Evolutionary conservation across 805 yeast genomes (phyloP), one percentile per base, ranked within the genome.

Genomic region (Lipomyces starkeyi): DNA sequence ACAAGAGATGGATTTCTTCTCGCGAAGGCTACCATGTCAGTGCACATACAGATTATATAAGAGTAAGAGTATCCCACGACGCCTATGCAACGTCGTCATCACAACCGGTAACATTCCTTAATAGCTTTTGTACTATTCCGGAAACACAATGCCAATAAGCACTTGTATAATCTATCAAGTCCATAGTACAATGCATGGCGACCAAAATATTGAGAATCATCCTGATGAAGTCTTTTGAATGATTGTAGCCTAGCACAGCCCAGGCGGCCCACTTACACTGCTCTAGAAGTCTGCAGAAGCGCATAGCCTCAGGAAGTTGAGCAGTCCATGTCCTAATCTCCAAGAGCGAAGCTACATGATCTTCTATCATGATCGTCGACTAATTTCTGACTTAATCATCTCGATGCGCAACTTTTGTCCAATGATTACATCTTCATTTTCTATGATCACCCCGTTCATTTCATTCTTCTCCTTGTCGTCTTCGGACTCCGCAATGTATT

Each of bases 401-500:
- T 17, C 59, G 9, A 67, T 67, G 59, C 66, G 54, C 53, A n/a
- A 14, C 59, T 52, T 53, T 62, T 70, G 73, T 34, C 58, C 57
- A n/a, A 11, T 47, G 5, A 72, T 43, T 17, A 67, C 66, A 40
- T 47, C 64, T 53, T 52, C 52, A 43, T 72, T 72, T 61, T 72
- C 74, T 35, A 34, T 43, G 17, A 72, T 61, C n/a, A 61, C 70
- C 34, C 29, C 61, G 54, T 34, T 43, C 61, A 71, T 47, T 59
- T 69, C 73, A 13, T 8, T 11, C 40, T 66, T 43, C 56, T 64
- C 72, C 49, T 60, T 37, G 37, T 69, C 73, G 22, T 64, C 70
- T 9, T 22, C 70, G 37, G 55, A 69, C 35, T 73, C 75, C 37
- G 60, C 63, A 8, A 65, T 59, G 62, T 59, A 72, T 35, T 67